These are phyloP conservation scores for Dispira simplex DNA, from an alignment of 192 early-diverging fungal genomes.

Conservation along the genomic window DNA sequence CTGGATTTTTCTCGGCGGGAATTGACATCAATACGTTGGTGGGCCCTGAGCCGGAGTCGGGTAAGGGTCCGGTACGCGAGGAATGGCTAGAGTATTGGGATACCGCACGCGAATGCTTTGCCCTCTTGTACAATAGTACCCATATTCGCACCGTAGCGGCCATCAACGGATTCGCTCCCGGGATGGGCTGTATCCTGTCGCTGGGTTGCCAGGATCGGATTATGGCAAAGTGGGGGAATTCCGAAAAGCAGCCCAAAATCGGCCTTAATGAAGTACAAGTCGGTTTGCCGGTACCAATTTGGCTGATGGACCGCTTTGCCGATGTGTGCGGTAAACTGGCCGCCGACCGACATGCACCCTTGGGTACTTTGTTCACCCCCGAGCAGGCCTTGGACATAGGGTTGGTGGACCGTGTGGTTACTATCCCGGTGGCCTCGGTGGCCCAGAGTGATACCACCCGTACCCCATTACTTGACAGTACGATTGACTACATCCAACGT, in stretches of 20 bases:
- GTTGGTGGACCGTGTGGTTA: background rate
- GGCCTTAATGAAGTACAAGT: conserved; percentile 5
- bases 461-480: background rate
- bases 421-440: background rate
- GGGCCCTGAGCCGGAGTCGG: background rate
- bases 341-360: background rate
- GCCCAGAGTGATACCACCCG: background rate
- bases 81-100: background rate
- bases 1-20: background rate
- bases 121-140: background rate
- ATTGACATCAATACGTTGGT: background rate
- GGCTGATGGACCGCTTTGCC: conserved; percentile 2
- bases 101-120: background rate
- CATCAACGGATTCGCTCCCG: conserved; percentile 1
- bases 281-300: background rate
- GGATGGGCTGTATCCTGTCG: background rate
- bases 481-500: background rate
- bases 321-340: background rate
- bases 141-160: conserved; percentile 2
- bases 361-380: background rate
- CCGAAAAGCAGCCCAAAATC: background rate
- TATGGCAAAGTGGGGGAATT: background rate
- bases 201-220: conserved; percentile 6
- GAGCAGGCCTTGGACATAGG: background rate
- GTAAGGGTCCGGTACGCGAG: background rate